These are phyloP conservation scores for Linaria vulgaris DNA, from an alignment of 257 asterid species.

Conservation along the genomic window DNA sequence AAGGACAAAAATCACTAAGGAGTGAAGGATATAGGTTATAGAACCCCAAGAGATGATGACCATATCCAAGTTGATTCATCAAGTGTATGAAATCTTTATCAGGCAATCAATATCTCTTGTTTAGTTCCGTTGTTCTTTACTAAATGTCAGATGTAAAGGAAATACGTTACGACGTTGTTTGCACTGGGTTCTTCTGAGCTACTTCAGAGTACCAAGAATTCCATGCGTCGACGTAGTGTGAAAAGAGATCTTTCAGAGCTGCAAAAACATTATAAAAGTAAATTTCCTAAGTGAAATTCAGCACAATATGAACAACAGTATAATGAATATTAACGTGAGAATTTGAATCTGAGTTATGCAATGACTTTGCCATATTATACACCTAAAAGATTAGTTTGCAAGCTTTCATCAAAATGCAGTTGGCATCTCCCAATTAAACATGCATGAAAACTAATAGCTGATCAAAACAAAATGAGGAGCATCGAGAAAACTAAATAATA, in stretches of 20 bases:
- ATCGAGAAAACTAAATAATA: too few relatives aligned
- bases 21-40: conserved; percentile 18
- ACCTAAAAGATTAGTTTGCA: neutral
- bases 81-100: conserved; percentile 38
- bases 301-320: neutral
- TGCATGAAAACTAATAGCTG: too few relatives aligned
- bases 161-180: conserved; percentile 40
- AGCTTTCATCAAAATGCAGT: neutral
- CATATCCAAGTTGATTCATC: conserved; percentile 32
- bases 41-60: conserved; percentile 14
- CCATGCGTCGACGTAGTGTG: conserved; percentile 95
- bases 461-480: too few relatives aligned
- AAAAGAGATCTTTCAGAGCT: conserved; percentile 85
- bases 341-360: neutral
- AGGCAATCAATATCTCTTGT: conserved; percentile 27
- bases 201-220: conserved; percentile 89
- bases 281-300: conserved; percentile 19
- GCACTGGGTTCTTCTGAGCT: conserved; percentile 69
- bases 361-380: neutral
- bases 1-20: neutral
- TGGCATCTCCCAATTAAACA: neutral
- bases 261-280: conserved; percentile 33
- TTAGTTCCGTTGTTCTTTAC: conserved; percentile 5
- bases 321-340: neutral
- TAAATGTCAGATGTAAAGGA: neutral